Percentiles rank a stretch among this genome's conserved stretches.
Conservation (phyloP, 2,329 filamentous ascomycete species). For the Fusarium sp. region DNA sequence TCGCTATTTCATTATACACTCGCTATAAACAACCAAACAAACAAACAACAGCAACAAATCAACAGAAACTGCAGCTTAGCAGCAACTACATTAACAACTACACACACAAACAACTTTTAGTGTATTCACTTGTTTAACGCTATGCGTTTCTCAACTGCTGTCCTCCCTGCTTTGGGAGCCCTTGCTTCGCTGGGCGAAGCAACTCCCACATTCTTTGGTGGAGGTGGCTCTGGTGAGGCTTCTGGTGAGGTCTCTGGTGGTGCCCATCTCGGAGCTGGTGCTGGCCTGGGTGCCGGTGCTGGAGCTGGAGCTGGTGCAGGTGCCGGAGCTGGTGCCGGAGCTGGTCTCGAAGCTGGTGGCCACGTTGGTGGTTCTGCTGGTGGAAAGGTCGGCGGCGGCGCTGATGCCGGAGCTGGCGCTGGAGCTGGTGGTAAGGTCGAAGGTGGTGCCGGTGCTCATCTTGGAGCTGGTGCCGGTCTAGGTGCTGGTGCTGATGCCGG, state of each 20-base stretch:
- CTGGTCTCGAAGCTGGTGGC: no score
- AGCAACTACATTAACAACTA: slow-evolving; percentile 3
- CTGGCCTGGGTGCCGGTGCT: neutral
- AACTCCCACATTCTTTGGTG: slow-evolving; percentile 32
- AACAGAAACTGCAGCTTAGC: neutral
- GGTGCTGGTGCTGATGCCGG: neutral
- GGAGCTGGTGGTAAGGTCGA: neutral
- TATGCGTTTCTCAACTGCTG: slow-evolving; percentile 37
- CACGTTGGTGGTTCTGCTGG: no score
- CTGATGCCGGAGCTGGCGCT: neutral
- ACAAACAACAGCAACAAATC: no score
- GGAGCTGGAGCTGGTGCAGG: slow-evolving; percentile 1
- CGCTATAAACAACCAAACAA: slow-evolving; percentile 2
- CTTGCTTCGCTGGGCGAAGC: slow-evolving; percentile 40
- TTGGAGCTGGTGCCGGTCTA: no score
- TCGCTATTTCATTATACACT: slow-evolving; percentile 15
- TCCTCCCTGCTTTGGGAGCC: slow-evolving; percentile 38
- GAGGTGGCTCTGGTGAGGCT: slow-evolving; percentile 18
- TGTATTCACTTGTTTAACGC: slow-evolving; percentile 25
- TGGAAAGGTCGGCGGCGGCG: no score
- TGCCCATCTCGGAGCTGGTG: neutral
- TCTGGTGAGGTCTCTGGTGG: slow-evolving; percentile 8
- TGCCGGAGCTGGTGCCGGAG: neutral
- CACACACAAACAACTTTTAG: neutral
- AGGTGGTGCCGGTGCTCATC: no score